Evolutionary conservation across 129 eudicot genomes (phyloP).

Genomic region (Chrysanthemum lavandulifolium): DNA sequence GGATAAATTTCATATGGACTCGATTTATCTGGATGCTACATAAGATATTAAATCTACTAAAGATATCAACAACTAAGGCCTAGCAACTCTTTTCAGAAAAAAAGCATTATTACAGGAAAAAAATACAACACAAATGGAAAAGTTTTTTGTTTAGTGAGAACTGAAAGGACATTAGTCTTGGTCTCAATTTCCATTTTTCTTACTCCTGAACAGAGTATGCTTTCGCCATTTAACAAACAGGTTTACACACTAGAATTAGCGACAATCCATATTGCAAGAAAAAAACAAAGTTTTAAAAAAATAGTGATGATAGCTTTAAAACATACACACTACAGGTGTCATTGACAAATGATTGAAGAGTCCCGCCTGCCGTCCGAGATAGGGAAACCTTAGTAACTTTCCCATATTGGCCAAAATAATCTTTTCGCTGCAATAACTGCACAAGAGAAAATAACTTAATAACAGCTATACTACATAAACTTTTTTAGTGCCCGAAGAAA

Average conservation of each 20-base stretch:
- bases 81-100: not conserved
- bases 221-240: not conserved
- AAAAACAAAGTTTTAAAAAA: not conserved
- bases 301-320: not conserved
- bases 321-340: constrained; percentile 80
- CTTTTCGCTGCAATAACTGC: constrained; percentile 61
- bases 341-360: constrained; percentile 61
- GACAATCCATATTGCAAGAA: not conserved
- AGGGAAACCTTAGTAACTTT: constrained; percentile 64
- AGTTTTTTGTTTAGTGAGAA: not conserved
- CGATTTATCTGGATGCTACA: constrained; percentile 2
- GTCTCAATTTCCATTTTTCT: not conserved
- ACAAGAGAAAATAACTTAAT: constrained; percentile 4
- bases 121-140: constrained; percentile 4
- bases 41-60: not conserved
- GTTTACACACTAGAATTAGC: not conserved
- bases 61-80: not conserved
- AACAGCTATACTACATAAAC: not conserved
- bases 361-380: constrained; percentile 73
- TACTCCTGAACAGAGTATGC: constrained; percentile 1
- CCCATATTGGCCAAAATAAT: constrained; percentile 80
- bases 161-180: not conserved
- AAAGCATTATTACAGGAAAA: too few species aligned
- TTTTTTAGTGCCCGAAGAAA: not conserved
- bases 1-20: constrained; percentile 8